Evolutionary conservation across 2,329 filamentous ascomycete genomes (phyloP).

Genomic region (Sclerotinia nivalis): DNA sequence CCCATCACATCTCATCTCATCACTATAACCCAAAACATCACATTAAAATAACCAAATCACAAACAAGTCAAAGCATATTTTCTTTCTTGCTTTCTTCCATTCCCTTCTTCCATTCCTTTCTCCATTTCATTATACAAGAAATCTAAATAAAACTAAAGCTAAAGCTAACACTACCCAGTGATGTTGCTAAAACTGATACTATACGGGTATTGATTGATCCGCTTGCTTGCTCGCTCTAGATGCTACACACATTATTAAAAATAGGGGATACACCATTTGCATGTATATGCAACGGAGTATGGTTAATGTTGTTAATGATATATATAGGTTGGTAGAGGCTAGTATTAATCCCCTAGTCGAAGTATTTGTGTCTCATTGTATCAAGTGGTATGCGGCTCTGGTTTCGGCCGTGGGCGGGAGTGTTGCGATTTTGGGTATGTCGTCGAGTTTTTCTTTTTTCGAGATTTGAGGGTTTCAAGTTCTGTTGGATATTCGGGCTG

Average conservation of each 20-base stretch:
- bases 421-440: neutral
- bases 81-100: neutral
- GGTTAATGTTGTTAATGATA: neutral
- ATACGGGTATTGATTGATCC: too few species aligned
- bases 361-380: neutral
- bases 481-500: neutral
- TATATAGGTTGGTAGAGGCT: too few species aligned
- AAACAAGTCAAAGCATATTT: neutral
- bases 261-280: neutral
- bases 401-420: neutral
- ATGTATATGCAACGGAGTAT: neutral
- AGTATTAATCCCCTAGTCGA: too few species aligned
- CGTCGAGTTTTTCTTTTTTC: neutral
- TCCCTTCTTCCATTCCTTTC: neutral
- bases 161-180: too few species aligned
- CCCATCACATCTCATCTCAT: too few species aligned
- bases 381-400: neutral
- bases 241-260: too few species aligned
- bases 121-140: neutral
- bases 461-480: neutral
- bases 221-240: neutral
- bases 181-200: neutral
- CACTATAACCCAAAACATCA: neutral
- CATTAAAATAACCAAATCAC: neutral
- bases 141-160: neutral